Percentiles rank a stretch among this genome's conserved stretches.
These are phyloP conservation scores for Stellera chamaejasme DNA, from an alignment of 345 rosid genomes.

Conservation along the genomic window DNA sequence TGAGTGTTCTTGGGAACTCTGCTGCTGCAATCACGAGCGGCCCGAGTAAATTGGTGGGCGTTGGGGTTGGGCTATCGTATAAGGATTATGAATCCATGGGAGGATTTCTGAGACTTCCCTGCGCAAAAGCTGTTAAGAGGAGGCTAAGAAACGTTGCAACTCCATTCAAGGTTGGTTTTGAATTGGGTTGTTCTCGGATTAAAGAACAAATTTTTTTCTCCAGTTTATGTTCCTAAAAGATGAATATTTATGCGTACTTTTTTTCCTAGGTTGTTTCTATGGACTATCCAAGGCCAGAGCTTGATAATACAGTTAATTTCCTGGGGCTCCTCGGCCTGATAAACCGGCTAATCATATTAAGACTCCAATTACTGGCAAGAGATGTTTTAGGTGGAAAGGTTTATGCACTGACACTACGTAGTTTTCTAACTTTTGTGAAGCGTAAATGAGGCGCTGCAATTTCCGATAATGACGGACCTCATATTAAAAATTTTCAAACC, in stretches of 20 bases:
- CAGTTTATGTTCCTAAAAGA: not conserved
- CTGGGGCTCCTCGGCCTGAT: slow-evolving; percentile 63
- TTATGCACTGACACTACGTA: too few relatives aligned
- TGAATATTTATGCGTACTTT: slow-evolving; percentile 1
- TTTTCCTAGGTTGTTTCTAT: slow-evolving; percentile 60
- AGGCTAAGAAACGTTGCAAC: slow-evolving; percentile 24
- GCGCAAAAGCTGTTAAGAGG: slow-evolving; percentile 21
- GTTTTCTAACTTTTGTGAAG: too few relatives aligned
- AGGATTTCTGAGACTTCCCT: slow-evolving; percentile 27
- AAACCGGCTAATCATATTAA: slow-evolving; percentile 50
- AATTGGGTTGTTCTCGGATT: not conserved
- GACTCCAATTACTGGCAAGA: too few relatives aligned
- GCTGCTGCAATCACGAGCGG: slow-evolving; percentile 41
- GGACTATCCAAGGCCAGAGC: slow-evolving; percentile 81
- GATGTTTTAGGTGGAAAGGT: too few relatives aligned
- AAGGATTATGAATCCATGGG: slow-evolving; percentile 41
- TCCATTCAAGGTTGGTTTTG: slow-evolving; percentile 43
- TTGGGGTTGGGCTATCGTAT: slow-evolving; percentile 24
- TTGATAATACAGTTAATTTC: slow-evolving; percentile 67
- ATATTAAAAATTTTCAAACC: too few relatives aligned
- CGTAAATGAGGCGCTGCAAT: too few relatives aligned
- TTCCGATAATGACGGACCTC: too few relatives aligned
- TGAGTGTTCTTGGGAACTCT: slow-evolving; percentile 45
- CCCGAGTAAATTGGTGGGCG: slow-evolving; percentile 10
- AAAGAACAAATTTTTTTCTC: not conserved